Percentiles rank a stretch among this genome's conserved stretches.
Conservation (phyloP, 495 filamentous ascomycete genomes). For the Amphirosellinia nigrospora region DNA sequence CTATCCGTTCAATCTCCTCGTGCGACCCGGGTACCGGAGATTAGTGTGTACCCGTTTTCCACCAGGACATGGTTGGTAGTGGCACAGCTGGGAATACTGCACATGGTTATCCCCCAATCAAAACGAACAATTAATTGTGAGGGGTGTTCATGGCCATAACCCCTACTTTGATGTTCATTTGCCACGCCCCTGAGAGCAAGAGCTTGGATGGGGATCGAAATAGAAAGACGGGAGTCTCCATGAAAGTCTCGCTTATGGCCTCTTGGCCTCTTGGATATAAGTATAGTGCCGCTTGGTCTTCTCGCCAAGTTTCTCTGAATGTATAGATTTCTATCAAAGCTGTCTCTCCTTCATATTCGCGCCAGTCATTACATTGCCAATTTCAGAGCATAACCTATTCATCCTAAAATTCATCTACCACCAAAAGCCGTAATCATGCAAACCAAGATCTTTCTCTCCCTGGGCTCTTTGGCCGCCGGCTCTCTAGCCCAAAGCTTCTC, state of each 20-base stretch:
- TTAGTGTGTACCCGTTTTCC: background rate
- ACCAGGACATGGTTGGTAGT: background rate
- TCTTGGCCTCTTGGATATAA: background rate
- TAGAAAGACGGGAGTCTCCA: background rate
- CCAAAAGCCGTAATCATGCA: background rate
- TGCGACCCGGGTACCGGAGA: background rate
- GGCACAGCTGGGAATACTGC: background rate
- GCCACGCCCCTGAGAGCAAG: background rate
- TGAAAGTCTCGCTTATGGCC: background rate
- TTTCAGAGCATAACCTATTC: background rate
- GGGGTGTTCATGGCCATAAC: background rate
- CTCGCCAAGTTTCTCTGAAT: background rate
- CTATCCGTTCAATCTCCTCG: constrained; percentile 1
- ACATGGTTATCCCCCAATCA: background rate
- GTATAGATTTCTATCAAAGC: background rate
- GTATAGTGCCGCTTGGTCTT: background rate
- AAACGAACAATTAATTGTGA: background rate
- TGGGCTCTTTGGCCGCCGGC: constrained; percentile 3
- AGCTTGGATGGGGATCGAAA: background rate
- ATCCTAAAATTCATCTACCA: background rate
- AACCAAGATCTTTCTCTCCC: background rate
- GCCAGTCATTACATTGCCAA: background rate
- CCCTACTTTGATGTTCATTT: background rate
- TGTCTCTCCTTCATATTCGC: background rate
- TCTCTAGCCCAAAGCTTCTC: constrained; percentile 8